These are phyloP conservation scores for Ceratocystis albifundus DNA, from an alignment of 2,329 filamentous ascomycete genomes.

Conservation along the genomic window DNA sequence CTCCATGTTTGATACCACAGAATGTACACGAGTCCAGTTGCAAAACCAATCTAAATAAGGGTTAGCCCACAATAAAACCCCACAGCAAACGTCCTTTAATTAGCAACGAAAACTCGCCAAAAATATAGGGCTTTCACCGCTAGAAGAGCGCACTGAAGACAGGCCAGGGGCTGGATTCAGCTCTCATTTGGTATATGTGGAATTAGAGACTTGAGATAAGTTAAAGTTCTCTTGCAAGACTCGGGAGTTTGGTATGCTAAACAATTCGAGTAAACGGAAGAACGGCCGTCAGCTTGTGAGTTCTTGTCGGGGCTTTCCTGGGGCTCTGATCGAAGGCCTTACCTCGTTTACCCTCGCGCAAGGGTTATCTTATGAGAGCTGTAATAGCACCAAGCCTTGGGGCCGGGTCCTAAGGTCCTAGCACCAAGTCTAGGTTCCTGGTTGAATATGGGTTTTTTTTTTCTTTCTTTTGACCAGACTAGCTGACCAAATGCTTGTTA, in stretches of 20 bases:
- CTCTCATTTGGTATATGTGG: background rate
- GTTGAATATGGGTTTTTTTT: background rate
- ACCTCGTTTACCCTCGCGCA: no score
- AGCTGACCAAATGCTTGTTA: background rate
- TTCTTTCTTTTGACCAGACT: background rate
- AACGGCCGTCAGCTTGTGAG: no score
- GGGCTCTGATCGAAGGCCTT: no score
- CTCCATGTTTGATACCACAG: no score
- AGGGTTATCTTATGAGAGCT: no score
- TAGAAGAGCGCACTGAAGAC: background rate
- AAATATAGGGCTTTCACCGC: conserved; percentile 8
- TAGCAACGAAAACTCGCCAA: conserved; percentile 1
- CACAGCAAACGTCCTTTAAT: conserved; percentile 10
- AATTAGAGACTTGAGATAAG: background rate
- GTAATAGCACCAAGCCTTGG: background rate
- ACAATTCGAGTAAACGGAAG: no score
- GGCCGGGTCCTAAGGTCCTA: no score
- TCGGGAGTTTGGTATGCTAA: no score
- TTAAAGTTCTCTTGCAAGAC: background rate
- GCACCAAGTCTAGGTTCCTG: background rate
- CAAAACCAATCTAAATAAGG: background rate
- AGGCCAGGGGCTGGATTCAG: background rate
- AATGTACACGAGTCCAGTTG: no score
- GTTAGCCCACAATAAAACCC: background rate
- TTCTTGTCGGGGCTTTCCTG: no score